Percentiles rank a stretch among this genome's conserved stretches.
Evolutionary conservation across 805 yeast genomes (phyloP).

Genomic region (Wickerhamiella australiensis): DNA sequence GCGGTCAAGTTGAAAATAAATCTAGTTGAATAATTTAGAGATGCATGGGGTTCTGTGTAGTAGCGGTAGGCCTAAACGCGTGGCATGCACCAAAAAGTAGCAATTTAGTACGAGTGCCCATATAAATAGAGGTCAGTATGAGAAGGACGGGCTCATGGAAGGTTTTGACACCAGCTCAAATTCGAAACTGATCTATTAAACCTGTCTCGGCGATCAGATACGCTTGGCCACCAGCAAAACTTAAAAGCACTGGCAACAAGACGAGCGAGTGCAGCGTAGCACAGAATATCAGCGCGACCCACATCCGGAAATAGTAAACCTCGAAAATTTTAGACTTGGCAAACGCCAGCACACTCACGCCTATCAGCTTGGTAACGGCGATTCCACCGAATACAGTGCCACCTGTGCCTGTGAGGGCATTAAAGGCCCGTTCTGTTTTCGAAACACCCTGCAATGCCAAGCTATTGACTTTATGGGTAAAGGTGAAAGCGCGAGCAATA

Average conservation of each 20-base stretch:
- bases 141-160: no score
- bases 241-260: conserved; percentile 63
- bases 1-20: no score
- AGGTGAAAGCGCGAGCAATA: conserved; percentile 64
- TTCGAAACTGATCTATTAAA: conserved; percentile 8
- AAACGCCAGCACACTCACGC: conserved; percentile 75
- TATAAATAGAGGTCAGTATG: no score
- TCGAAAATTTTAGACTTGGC: conserved; percentile 81
- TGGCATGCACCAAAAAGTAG: no score
- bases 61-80: no score
- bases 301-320: conserved; percentile 87
- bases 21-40: no score
- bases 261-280: conserved; percentile 72
- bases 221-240: conserved; percentile 50
- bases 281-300: conserved; percentile 65
- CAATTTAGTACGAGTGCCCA: no score
- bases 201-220: conserved; percentile 31
- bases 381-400: conserved; percentile 86
- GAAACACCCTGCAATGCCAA: conserved; percentile 25
- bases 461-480: conserved; percentile 30
- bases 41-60: no score
- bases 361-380: conserved; percentile 77
- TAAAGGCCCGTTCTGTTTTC: conserved; percentile 32
- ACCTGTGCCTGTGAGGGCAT: conserved; percentile 69
- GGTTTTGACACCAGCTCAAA: no score